Evolutionary conservation across 768 basidiomycete genomes (phyloP), one percentile per base, ranked within the genome.

Genomic region (Boletus subcaerulescens): DNA sequence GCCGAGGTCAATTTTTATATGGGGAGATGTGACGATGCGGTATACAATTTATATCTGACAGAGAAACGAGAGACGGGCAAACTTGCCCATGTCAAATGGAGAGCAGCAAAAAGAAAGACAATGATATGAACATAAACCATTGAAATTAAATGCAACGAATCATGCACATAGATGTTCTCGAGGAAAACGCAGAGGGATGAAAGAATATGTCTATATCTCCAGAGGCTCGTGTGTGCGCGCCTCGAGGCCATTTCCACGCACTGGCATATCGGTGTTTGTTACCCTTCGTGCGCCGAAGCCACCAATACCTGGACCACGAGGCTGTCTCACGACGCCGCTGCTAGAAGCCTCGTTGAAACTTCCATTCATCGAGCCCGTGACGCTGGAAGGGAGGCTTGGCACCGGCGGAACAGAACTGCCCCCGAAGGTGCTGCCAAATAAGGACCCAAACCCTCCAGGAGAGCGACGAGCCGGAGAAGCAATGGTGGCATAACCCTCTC

Each of bases 201-300:
- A 38, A 43, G 40, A 38, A 22, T 29, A 38, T 41, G 46, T 72
- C 61, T 77, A 91, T 79, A 92, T 85, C 71, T 93, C 91, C 74
- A 92, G 72, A 39, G 89, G 89, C 77, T 93, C 89, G 75, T 91
- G 87, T 59, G 89, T 89, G 72, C 86, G 83, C 64, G 89, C 82
- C 69, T 93, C 91, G 64, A 93, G 81, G 71, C 86, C 87, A 35
- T 60, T 67, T 73, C 82, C 82, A 74, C 84, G 80, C 45, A 67
- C 65, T n/a, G n/a, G n/a, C n/a, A n/a, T n/a, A n/a, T 73, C 74
- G 50, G 61, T 48, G 53, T 57, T 67, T 47, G 76, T 68, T 52
- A 69, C 67, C 60, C 79, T 61, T 59, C 91, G 79, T 61, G 76
- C 75, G 33, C 77, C 80, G 65, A 93, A 93, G n/a, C 90, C 90